Base-by-base conservation (phyloP, 176 grass and related monocot genomes). In the sorghum (Sorghum bicolor) region DNA sequence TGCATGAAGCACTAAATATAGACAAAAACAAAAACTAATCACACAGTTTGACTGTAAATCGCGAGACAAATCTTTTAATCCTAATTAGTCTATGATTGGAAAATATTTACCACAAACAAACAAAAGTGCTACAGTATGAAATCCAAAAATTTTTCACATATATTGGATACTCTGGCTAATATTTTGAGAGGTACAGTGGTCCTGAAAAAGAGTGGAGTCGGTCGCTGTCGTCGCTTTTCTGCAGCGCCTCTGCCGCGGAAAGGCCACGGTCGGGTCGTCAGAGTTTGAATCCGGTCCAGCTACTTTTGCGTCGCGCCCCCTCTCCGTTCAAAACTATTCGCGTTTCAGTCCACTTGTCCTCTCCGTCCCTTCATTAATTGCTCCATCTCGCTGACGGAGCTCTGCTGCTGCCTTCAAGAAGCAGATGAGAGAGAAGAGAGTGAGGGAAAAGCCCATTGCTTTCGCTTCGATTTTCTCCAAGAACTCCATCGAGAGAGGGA, bases 281-380 rank as follows among this genome's bases (percentile, higher is more conserved):
- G 83, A 57, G 32, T 90, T 90, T 90, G 88, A 90, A 86, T 78
- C 72, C 10, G 36, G 11, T 4, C 11, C 3, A 1, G 0, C 0
- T 15, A 37, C 1, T 39, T 82, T 90, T 39, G 3, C 73, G 25
- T 24, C 0, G 17, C 5, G 2, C 28, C 45, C 83, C 88, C 60
- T 86, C 12, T 8, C 0, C 9, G 11, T 90, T 90, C 68, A 19
- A 90, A 90, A 86, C 0, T 60, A 83, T 68, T 83, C 19, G 2
- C 47, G 24, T 1, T 38, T 13, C 15, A 0, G 10, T 69, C 82
- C 69, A 37, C 47, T 28, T 32, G 61, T 19, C 47, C n/a, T 41
- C 15, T 36, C 25, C 5, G 5, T 57, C 33, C 17, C 50, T 32
- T 79, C 84, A 86, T 90, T 83, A 86, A 90, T 90, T 90, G 88